Base-by-base conservation (phyloP, 108 stramenopile species). In the Pseudonitzschia multistriata region DNA sequence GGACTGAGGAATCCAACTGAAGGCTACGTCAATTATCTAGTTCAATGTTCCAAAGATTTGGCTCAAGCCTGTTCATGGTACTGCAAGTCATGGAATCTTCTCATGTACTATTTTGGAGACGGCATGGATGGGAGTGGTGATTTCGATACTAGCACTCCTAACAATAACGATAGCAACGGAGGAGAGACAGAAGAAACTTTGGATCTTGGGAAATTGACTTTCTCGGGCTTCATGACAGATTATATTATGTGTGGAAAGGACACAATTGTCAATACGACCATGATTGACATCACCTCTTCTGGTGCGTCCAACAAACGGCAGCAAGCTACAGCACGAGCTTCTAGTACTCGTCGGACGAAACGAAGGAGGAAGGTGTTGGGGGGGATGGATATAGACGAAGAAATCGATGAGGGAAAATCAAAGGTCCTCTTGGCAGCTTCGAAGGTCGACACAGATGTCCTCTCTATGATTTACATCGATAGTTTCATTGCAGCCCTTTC, bases 1-100 rank as follows among this genome's bases (percentile, higher is more conserved):
- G 79, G 74, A 3, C 73, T 80, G 45, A 65, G 66, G 3, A 72
- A 73, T 49, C 80, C 84, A 19, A 76, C 84, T n/a, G 80, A 81
- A 65, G 49, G 67, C 19, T 79, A 76, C 30, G 72, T 85, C 19
- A 70, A 75, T 49, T 62, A 79, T 67, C 54, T 85, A 30, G 70
- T 74, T 6, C 48, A 69, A 27, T 81, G 80, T 62, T 72, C 76
- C 14, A 35, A 57, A 10, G 61, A 73, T n/a, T 34, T 76, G 14
- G 66, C 64, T 10, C 63, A 68, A 3, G 52, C 73, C 1, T 81
- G 77, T 68, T 33, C 31, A 8, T 85, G 84, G 84, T 85, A 71
- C 53, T 62, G 62, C 40, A 30, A 56, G 10, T 80, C 70, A 31
- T 84, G 72, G 70, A 30, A 71, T 14, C 65, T 78, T 27, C 75